Base-by-base conservation (phyloP, 495 filamentous ascomycete genomes). In the Chaetomidium leptoderma region DNA sequence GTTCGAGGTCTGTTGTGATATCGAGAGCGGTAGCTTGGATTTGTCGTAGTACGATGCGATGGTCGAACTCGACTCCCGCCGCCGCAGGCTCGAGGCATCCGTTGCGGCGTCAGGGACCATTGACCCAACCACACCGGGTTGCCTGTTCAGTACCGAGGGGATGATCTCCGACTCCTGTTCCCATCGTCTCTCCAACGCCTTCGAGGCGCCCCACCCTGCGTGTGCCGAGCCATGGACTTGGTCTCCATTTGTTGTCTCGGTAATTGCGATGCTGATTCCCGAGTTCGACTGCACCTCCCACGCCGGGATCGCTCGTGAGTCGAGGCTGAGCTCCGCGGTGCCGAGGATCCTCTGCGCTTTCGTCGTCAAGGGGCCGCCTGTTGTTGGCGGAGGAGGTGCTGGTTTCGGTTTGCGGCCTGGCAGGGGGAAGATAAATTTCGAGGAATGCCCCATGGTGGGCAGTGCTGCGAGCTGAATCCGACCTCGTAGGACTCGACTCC, bases 1-100 rank as follows among this genome's bases (percentile, higher is more conserved):
- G 53, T 69, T 76, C 1, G 78, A 79, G 9, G 79, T 81, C 60
- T 83, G 80, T 55, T 80, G 78, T 7, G 79, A 81, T 59, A 80
- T 78, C 13, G 78, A 66, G 4, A 81, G 70, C 30, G 79, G 78
- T 29, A 76, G 67, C 48, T 77, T 79, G 19, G 71, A 57, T 50
- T 78, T 73, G 63, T 83, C 80, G 61, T 81, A 81, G 59, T 76
- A 75, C 0, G 78, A 78, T 48, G 68, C 69, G 58, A 77, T 66
- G 35, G 79, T 83, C 6, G 80, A 83, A 49, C 70, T 76, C 14
- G 79, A 81, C 57, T 73, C 68, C 2, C 72, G 74, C 29, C 74
- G 67, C 11, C 72, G 72, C 53, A 72, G 62, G 55, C 64, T 76
- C 26, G 74, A 72, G 8, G 64, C 63, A 44, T 75, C 72, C 17